phyloP scores from a whole-genome alignment of 495 filamentous ascomycete genomes.

The Podospora tetraspora region DNA sequence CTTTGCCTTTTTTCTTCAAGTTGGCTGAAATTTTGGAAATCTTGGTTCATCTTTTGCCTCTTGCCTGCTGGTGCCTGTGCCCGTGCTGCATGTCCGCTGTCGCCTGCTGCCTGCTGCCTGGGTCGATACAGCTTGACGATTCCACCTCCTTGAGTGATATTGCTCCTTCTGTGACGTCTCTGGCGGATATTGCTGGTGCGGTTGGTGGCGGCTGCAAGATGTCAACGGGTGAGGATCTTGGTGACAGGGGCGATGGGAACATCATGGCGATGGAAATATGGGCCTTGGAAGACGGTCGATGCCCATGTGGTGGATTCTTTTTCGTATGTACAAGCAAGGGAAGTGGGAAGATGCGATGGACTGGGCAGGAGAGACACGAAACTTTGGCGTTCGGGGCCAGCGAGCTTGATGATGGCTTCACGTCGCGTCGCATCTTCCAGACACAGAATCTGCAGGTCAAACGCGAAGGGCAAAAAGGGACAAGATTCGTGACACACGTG shows the following conservation, averaged over 20 bases:
- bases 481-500: too few species aligned
- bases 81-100: background rate
- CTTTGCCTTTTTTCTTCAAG: background rate
- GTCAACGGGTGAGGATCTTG: background rate
- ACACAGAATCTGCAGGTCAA: too few species aligned
- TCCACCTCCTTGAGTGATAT: too few species aligned
- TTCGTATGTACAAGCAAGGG: background rate
- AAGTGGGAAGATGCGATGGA: background rate
- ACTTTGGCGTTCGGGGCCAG: too few species aligned
- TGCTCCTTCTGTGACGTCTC: background rate
- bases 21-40: background rate
- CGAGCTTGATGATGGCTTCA: too few species aligned
- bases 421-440: background rate
- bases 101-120: background rate
- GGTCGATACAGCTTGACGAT: background rate
- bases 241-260: background rate
- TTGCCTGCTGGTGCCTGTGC: background rate
- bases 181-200: background rate
- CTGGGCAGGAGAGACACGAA: too few species aligned
- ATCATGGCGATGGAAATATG: background rate
- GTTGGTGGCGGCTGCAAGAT: background rate
- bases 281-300: background rate
- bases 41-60: too few species aligned
- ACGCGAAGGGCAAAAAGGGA: too few species aligned
- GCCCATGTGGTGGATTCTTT: background rate